These are phyloP conservation scores for Calonectria hongkongensis DNA, from an alignment of 2,329 filamentous ascomycete genomes.

Conservation along the genomic window DNA sequence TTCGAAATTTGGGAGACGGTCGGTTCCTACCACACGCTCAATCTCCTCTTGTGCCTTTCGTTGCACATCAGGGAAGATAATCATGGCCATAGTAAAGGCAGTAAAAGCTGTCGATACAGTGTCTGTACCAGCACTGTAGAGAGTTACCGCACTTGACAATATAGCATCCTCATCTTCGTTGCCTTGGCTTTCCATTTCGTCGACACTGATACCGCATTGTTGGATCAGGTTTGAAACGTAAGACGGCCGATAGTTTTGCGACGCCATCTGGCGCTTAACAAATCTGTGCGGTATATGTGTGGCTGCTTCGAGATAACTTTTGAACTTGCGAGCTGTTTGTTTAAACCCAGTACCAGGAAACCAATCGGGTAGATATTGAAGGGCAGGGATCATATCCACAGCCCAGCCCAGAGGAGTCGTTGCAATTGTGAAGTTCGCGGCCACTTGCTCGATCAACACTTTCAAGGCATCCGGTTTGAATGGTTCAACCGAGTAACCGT, in stretches of 20 bases:
- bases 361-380: not conserved
- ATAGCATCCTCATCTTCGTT: slow-evolving; percentile 9
- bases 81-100: slow-evolving; percentile 40
- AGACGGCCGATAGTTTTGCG: not conserved
- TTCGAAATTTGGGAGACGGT: slow-evolving; percentile 49
- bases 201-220: not conserved
- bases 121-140: slow-evolving; percentile 11
- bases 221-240: slow-evolving; percentile 8
- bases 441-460: slow-evolving; percentile 2
- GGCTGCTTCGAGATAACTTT: slow-evolving; percentile 1
- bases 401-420: not conserved
- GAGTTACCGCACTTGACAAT: not conserved
- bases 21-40: slow-evolving; percentile 47
- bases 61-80: slow-evolving; percentile 42
- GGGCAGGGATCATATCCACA: not conserved
- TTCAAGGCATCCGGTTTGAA: slow-evolving; percentile 15
- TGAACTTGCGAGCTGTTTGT: slow-evolving; percentile 1
- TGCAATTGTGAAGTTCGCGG: not conserved
- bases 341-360: not conserved
- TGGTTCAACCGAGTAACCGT: slow-evolving; percentile 8
- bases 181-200: not conserved
- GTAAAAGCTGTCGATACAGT: slow-evolving; percentile 3
- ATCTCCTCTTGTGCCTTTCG: slow-evolving; percentile 52
- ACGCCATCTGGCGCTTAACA: slow-evolving; percentile 6
- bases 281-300: slow-evolving; percentile 1